These are phyloP conservation scores for Chaetomiaceae sp. DNA, from an alignment of 2,329 filamentous ascomycete genomes.

Conservation along the genomic window DNA sequence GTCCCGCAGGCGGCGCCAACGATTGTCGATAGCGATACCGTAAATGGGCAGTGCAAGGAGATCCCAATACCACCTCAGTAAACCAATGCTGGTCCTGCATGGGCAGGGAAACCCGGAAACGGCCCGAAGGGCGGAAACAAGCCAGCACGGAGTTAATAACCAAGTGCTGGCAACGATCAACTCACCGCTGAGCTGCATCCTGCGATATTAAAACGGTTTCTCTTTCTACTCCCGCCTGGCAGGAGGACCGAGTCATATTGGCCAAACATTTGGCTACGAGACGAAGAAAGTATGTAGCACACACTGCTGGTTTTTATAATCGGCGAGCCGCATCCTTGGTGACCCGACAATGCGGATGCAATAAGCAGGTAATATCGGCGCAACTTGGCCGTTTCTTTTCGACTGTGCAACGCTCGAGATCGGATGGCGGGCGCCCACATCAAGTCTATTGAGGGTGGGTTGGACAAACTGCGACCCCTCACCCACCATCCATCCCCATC, in stretches of 20 bases:
- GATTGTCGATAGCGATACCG: too few relatives aligned
- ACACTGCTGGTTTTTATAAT: neutral
- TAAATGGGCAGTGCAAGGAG: too few relatives aligned
- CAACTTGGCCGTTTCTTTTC: neutral
- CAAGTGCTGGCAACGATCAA: too few relatives aligned
- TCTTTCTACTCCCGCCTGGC: neutral
- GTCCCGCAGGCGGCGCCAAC: too few relatives aligned
- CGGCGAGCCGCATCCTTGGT: neutral
- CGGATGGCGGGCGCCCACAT: neutral
- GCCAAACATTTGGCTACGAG: neutral
- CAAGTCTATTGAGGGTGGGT: neutral
- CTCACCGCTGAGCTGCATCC: neutral
- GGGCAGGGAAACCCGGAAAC: neutral
- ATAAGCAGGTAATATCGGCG: neutral
- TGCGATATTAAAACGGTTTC: neutral
- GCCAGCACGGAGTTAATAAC: neutral
- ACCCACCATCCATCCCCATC: neutral
- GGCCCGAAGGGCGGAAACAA: neutral
- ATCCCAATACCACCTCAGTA: conserved; percentile 1
- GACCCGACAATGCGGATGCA: neutral
- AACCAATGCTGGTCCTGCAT: neutral
- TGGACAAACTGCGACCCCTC: conserved; percentile 4
- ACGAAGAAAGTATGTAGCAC: neutral
- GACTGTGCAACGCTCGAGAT: neutral
- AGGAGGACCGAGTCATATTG: neutral